Evolutionary conservation across 495 filamentous ascomycete species (phyloP).

Genomic region (Hyaloscypha finlandica): DNA sequence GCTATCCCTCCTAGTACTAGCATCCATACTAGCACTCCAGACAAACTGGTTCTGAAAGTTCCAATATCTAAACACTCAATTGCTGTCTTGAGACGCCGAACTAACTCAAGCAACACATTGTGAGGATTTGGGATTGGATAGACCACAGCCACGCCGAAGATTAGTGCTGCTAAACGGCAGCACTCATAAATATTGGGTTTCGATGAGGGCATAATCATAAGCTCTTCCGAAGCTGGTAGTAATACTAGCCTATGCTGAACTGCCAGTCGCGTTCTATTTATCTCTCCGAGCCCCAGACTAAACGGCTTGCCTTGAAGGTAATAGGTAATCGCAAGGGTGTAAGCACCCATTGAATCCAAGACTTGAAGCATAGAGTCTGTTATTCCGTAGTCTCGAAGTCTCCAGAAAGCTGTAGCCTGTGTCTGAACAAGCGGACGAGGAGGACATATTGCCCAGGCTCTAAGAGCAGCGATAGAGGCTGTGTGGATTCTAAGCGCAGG

Average conservation of each 20-base stretch:
- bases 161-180: constrained; percentile 3
- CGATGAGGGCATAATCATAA: background rate
- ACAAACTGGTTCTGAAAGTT: background rate
- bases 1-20: constrained; percentile 11
- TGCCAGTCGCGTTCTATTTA: background rate
- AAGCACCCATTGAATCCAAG: constrained; percentile 2
- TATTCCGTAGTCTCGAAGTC: background rate
- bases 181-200: background rate
- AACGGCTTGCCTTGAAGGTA: background rate
- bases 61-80: background rate
- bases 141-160: constrained; percentile 15
- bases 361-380: constrained; percentile 5
- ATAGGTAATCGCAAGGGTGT: constrained; percentile 1
- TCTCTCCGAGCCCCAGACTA: background rate
- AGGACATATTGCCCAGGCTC: background rate
- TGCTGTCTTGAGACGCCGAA: background rate
- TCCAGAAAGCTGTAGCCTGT: background rate
- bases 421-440: background rate
- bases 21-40: constrained; percentile 7
- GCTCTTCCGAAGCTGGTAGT: background rate
- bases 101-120: background rate
- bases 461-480: background rate
- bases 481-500: background rate
- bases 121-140: constrained; percentile 8
- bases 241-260: constrained; percentile 5